Percentiles rank a stretch among this genome's conserved stretches.
phyloP scores from a whole-genome alignment of 495 filamentous ascomycete species.

The Penicillium longicatenatum region DNA sequence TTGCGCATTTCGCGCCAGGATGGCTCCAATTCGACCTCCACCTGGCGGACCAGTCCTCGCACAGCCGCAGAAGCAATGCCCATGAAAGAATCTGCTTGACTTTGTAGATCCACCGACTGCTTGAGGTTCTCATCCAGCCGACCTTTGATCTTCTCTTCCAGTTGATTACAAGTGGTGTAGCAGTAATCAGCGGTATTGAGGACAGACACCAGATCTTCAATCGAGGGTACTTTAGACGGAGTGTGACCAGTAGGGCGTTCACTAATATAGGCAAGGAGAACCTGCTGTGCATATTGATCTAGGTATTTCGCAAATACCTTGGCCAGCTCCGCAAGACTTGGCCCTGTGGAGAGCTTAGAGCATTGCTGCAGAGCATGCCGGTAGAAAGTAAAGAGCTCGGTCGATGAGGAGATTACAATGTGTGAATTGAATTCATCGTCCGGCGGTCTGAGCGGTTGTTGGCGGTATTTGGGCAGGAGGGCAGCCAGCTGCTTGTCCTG shows the following conservation, averaged over 20 bases:
- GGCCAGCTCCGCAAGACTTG: conserved; percentile 81
- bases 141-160: conserved; percentile 93
- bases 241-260: conserved; percentile 52
- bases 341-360: conserved; percentile 90
- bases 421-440: conserved; percentile 94
- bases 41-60: conserved; percentile 76
- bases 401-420: conserved; percentile 88
- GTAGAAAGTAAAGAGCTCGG: conserved; percentile 96
- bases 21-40: conserved; percentile 79
- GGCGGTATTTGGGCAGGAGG: conserved; percentile 87
- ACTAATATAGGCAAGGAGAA: conserved; percentile 78
- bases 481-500: conserved; percentile 87
- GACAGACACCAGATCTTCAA: conserved; percentile 80
- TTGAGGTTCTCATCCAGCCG: conserved; percentile 78
- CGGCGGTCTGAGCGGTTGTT: conserved; percentile 72
- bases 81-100: conserved; percentile 92
- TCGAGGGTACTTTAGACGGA: conserved; percentile 55
- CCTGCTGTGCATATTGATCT: conserved; percentile 93
- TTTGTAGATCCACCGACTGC: conserved; percentile 80
- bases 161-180: conserved; percentile 85
- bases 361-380: conserved; percentile 89
- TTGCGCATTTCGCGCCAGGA: conserved; percentile 98
- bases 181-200: conserved; percentile 98
- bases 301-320: conserved; percentile 89
- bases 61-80: conserved; percentile 90